phyloP scores from a whole-genome alignment of 2,329 filamentous ascomycete genomes.

The Pezizomycotina sp. region DNA sequence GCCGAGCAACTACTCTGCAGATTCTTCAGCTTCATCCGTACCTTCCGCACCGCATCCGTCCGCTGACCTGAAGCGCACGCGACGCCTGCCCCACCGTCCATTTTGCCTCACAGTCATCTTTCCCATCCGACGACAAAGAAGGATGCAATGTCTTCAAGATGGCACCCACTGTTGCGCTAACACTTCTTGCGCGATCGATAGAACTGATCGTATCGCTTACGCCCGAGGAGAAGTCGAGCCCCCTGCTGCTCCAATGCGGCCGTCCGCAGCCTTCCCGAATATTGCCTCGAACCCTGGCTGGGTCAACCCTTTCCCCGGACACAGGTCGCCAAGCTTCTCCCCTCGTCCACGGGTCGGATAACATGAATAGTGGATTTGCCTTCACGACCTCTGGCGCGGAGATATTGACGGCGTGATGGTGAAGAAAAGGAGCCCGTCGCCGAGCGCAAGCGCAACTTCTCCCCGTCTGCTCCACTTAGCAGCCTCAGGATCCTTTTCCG shows the following conservation, averaged over 20 bases:
- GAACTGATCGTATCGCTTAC: conserved; percentile 56
- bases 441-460: conserved; percentile 18
- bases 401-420: conserved; percentile 22
- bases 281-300: conserved; percentile 17
- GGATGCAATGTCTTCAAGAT: conserved; percentile 56
- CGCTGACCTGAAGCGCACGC: conserved; percentile 13
- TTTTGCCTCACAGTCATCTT: conserved; percentile 14
- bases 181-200: conserved; percentile 55
- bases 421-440: conserved; percentile 20
- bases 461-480: conserved; percentile 14
- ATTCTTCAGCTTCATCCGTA: conserved; percentile 10
- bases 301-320: conserved; percentile 14
- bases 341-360: conserved; percentile 31
- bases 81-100: conserved; percentile 16
- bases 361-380: conserved; percentile 31
- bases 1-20: conserved; percentile 16
- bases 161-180: conserved; percentile 56
- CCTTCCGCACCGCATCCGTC: conserved; percentile 13
- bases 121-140: conserved; percentile 25
- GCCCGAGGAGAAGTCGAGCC: conserved; percentile 26
- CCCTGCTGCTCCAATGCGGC: conserved; percentile 8
- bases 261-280: conserved; percentile 13
- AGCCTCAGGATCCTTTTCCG: conserved; percentile 33
- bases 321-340: conserved; percentile 10
- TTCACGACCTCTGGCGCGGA: conserved; percentile 21